A percentile compares a stretch with the other conserved stretches of the same genome.
Conservation (phyloP, 2,329 filamentous ascomycete genomes). For the Didymellaceae sp. region DNA sequence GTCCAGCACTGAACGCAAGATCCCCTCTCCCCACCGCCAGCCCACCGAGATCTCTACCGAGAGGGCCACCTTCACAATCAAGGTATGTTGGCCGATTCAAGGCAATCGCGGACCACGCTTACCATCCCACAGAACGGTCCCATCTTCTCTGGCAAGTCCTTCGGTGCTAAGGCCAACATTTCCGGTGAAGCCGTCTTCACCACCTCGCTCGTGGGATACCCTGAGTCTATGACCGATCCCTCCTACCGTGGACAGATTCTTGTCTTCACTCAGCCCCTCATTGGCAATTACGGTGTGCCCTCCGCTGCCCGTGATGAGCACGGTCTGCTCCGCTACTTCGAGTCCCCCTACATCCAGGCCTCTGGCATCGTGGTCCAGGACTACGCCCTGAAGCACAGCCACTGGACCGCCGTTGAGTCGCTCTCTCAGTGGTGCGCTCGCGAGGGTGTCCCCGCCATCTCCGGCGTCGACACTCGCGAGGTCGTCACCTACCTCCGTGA, state of each 20-base stretch:
- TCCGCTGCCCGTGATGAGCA: constrained; percentile 83
- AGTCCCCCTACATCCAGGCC: constrained; percentile 96
- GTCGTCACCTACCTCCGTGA: constrained; percentile 97
- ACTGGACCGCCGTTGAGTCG: constrained; percentile 98
- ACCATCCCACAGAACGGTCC: constrained; percentile 74
- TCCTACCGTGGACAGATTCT: constrained; percentile 87
- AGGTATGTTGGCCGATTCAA: constrained; percentile 61
- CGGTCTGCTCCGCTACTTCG: constrained; percentile 95
- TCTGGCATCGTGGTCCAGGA: constrained; percentile 95
- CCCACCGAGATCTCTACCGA: constrained; percentile 74
- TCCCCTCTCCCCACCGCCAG: constrained; percentile 64
- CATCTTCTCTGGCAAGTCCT: constrained; percentile 94
- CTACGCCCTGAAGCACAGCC: constrained; percentile 90
- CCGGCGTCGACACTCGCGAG: constrained; percentile 93
- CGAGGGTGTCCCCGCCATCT: constrained; percentile 94
- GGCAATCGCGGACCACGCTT: constrained; percentile 34
- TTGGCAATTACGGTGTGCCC: constrained; percentile 98
- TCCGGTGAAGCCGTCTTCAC: constrained; percentile 99
- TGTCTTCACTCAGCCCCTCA: constrained; percentile 96
- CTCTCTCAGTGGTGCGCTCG: constrained; percentile 93
- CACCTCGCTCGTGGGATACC: constrained; percentile 95
- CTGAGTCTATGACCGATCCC: constrained; percentile 79
- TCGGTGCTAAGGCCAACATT: constrained; percentile 94
- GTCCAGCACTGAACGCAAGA: constrained; percentile 72
- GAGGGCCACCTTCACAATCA: constrained; percentile 92